Percentiles rank a stretch among this genome's conserved stretches.
These are phyloP conservation scores for Coprinopsis sp. DNA, from an alignment of 768 basidiomycete species.

Conservation along the genomic window DNA sequence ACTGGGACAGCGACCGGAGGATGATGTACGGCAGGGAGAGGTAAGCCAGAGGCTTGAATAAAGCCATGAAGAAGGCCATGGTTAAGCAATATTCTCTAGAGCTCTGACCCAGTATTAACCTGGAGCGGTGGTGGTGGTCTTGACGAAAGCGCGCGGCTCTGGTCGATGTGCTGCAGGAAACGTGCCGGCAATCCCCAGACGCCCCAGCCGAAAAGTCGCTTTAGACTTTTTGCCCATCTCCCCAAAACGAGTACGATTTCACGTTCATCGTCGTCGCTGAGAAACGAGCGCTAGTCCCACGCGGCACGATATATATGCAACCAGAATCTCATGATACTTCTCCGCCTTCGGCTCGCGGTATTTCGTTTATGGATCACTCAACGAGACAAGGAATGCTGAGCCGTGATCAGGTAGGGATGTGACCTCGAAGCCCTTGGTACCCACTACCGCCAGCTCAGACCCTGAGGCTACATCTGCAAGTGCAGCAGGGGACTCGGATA, in stretches of 20 bases:
- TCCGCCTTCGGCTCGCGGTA: slow-evolving; percentile 8
- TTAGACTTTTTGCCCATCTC: too few species aligned
- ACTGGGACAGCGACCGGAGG: slow-evolving; percentile 53
- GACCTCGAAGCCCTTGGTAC: slow-evolving; percentile 18
- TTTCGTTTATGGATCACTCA: slow-evolving; percentile 5
- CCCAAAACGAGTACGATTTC: not conserved
- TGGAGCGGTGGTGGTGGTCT: not conserved
- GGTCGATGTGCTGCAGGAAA: too few species aligned
- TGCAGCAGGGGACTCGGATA: too few species aligned
- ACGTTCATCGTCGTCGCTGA: too few species aligned
- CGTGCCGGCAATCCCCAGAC: too few species aligned
- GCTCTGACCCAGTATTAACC: too few species aligned
- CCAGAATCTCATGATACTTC: not conserved
- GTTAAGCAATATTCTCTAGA: too few species aligned
- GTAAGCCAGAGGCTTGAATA: slow-evolving; percentile 73
- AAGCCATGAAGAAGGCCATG: slow-evolving; percentile 60
- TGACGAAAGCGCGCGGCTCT: slow-evolving; percentile 1
- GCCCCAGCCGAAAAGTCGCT: too few species aligned
- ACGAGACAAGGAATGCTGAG: slow-evolving; percentile 17
- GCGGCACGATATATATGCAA: too few species aligned
- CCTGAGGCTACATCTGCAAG: slow-evolving; percentile 16
- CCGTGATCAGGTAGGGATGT: slow-evolving; percentile 22
- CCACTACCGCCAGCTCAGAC: slow-evolving; percentile 11
- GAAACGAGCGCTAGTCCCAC: not conserved
- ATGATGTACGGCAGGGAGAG: slow-evolving; percentile 68